Base-by-base conservation (phyloP, 2,329 filamentous ascomycete species). In the Gaeumannomyces sp. region DNA sequence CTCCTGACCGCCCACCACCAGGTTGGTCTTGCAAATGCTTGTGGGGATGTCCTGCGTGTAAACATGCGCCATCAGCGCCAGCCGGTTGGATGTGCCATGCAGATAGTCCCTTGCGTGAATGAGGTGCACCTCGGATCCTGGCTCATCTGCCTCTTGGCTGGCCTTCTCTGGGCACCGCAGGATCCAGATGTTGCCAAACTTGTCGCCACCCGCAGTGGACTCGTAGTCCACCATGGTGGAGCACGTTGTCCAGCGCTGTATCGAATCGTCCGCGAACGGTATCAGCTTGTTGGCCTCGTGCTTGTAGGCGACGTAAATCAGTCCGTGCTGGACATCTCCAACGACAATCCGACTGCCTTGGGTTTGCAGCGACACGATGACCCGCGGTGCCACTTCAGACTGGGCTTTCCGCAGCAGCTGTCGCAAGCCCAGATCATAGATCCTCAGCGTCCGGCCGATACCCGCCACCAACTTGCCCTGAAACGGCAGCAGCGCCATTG, bases 201-300 rank as follows among this genome's bases (percentile, higher is more conserved):
- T 98, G 79, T 99, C 95, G 50, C 94, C 94, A 50, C 94, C 95
- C 3, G 93, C 93, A 29, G 91, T 88, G 1, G 95, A 96, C 75
- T 99, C 95, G 76, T 99, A 99, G 77, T 99, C 95, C 2, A 98
- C 89, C 92, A 99, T 97, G 3, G 93, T 85, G 0, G 91, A 90
- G 70, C 91, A 91, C 0, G 92, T 96, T 1, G 92, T 96, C 91
- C 93, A 98, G 38, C 95, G 88, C 62, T 93, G 84, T 67, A 97
- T 85, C 8, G 89, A 90, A 74, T 99, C 95, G 73, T 99, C 95
- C 25, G 86, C 91, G 72, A 99, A 99, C 0, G 94, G 91, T 66
- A 99, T 96, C 61, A 99, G 81, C 71, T 90, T 90, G 76, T 98
- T 98, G 69, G 93, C 91, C 69, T 92, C 87, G 59, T 89, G 89